Percentiles rank a stretch among this genome's conserved stretches.
phyloP scores from a whole-genome alignment of 805 yeast genomes.

The Zygosaccharomyces lentus region DNA sequence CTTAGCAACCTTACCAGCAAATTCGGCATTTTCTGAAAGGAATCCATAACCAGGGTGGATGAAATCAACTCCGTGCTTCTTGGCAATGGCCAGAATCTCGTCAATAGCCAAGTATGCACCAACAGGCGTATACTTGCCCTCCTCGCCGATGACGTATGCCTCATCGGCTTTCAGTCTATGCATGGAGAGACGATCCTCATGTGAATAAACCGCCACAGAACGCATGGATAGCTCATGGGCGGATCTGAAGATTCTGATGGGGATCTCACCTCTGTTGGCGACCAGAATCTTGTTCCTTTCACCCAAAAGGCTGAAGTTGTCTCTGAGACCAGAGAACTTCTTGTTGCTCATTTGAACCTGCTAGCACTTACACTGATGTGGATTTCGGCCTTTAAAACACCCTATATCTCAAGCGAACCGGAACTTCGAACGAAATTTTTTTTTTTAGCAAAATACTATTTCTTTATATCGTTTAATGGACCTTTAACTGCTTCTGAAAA shows the following conservation, averaged over 20 bases:
- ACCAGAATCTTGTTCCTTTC: constrained; percentile 58
- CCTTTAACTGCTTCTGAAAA: neutral
- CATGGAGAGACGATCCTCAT: constrained; percentile 91
- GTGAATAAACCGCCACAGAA: constrained; percentile 94
- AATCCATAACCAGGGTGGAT: constrained; percentile 94
- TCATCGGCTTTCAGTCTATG: constrained; percentile 94
- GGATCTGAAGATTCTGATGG: constrained; percentile 86
- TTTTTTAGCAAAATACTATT: neutral
- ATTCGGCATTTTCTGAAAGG: constrained; percentile 85
- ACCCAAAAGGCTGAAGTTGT: constrained; percentile 37
- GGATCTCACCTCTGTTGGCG: constrained; percentile 83
- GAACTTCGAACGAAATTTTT: neutral
- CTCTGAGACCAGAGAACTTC: constrained; percentile 32
- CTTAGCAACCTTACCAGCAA: constrained; percentile 86
- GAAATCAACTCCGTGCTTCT: constrained; percentile 72
- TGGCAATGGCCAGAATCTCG: constrained; percentile 85
- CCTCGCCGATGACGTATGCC: constrained; percentile 84
- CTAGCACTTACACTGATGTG: neutral
- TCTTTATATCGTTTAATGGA: neutral
- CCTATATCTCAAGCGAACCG: neutral
- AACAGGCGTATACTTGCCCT: constrained; percentile 89
- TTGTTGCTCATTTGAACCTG: constrained; percentile 13
- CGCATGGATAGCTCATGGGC: constrained; percentile 97
- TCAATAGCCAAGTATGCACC: constrained; percentile 95
- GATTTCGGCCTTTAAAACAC: neutral